A percentile compares a stretch with the other conserved stretches of the same genome.
Evolutionary conservation across 371 early-diverging fungal species (phyloP).

Genomic region (Rhizopus sp.): DNA sequence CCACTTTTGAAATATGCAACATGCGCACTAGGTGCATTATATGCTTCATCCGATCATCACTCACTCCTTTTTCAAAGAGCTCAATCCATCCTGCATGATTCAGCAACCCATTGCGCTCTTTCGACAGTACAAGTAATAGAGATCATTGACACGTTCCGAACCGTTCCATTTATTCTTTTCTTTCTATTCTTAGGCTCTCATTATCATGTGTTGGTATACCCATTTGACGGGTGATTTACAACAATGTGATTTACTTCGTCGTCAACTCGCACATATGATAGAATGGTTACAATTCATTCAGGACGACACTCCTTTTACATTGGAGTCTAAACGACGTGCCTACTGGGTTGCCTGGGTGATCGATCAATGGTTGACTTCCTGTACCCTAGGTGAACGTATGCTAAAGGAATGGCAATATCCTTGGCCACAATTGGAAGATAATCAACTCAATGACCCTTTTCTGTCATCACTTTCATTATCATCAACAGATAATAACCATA

Average conservation of each 20-base stretch:
- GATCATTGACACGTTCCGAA: neutral
- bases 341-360: constrained; percentile 45
- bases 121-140: constrained; percentile 34
- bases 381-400: constrained; percentile 20
- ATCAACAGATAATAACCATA: neutral
- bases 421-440: constrained; percentile 45
- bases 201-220: constrained; percentile 47
- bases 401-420: constrained; percentile 20
- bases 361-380: constrained; percentile 40
- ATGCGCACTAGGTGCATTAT: constrained; percentile 27
- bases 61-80: neutral
- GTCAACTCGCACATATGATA: constrained; percentile 16
- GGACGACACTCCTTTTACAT: constrained; percentile 1
- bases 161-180: constrained; percentile 3
- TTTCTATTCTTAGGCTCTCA: constrained; percentile 27
- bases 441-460: constrained; percentile 25
- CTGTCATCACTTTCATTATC: neutral
- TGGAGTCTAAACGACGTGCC: constrained; percentile 42
- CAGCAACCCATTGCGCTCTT: constrained; percentile 9
- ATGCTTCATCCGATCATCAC: constrained; percentile 8
- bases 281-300: constrained; percentile 3
- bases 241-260: constrained; percentile 26
- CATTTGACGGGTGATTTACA: constrained; percentile 36
- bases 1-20: constrained; percentile 42
- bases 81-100: neutral